Evolutionary conservation across 192 early-diverging fungal genomes (phyloP).

Genomic region (Nowakowskiella sp.): DNA sequence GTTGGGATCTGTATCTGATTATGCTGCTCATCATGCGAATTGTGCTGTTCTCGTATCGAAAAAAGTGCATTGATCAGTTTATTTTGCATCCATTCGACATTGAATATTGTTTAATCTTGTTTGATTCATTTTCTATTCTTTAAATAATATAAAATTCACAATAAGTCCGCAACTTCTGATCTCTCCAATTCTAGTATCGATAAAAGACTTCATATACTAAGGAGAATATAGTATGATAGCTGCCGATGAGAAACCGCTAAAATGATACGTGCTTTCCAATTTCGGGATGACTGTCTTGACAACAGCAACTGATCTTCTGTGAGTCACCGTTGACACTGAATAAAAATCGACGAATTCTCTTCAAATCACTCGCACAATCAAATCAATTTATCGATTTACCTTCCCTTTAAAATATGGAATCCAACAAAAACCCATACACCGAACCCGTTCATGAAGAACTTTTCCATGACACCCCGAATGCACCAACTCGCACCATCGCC

Average conservation of each 20-base stretch:
- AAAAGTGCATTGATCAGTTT: background rate
- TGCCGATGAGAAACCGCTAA: too few species aligned
- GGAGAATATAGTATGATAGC: too few species aligned
- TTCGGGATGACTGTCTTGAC: too few species aligned
- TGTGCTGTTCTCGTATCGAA: background rate
- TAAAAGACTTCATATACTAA: background rate
- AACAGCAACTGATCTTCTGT: background rate
- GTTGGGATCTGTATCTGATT: background rate
- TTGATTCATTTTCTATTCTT: background rate
- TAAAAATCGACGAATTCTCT: background rate
- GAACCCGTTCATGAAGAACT: conserved; percentile 22
- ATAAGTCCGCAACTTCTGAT: background rate
- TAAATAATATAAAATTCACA: background rate
- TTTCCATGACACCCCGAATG: background rate
- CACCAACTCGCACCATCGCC: conserved; percentile 11
- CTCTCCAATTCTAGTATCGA: background rate
- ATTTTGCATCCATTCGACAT: background rate
- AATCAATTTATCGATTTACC: background rate
- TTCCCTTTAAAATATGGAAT: background rate
- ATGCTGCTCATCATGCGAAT: background rate
- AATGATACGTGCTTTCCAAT: too few species aligned
- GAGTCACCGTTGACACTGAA: background rate
- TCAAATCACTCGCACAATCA: background rate
- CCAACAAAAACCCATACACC: background rate
- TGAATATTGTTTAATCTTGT: background rate